Percentiles rank a stretch among this genome's conserved stretches.
These are phyloP conservation scores for Chlamydomonas sp. DNA, from an alignment of 139 green algal species.

Conservation along the genomic window DNA sequence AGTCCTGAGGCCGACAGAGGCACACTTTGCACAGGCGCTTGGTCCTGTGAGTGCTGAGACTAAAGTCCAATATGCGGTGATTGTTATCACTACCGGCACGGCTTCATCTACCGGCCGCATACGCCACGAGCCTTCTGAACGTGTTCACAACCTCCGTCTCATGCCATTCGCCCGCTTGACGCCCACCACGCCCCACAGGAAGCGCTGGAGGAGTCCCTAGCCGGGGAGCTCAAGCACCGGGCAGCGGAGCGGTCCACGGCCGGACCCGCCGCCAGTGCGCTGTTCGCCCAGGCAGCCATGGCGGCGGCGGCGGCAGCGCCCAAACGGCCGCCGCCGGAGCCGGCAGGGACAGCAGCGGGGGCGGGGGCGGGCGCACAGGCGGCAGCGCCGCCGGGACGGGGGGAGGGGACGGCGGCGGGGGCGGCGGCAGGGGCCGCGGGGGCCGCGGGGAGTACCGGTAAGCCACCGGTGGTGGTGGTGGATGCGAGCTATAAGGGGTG, in stretches of 20 bases:
- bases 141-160: no score
- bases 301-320: background rate
- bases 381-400: no score
- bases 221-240: background rate
- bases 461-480: constrained; percentile 17
- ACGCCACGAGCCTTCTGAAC: no score
- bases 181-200: background rate
- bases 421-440: background rate
- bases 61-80: no score
- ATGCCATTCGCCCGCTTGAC: background rate
- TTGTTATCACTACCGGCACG: no score
- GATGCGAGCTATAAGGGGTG: background rate
- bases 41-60: no score
- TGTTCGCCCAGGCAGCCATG: constrained; percentile 28
- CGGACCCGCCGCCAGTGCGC: background rate
- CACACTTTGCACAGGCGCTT: no score
- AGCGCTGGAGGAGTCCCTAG: constrained; percentile 32
- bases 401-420: background rate
- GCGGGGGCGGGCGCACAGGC: background rate
- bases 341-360: background rate
- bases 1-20: no score
- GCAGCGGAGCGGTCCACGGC: background rate
- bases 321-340: background rate
- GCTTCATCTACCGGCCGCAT: no score
- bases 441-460: background rate